phyloP scores from a whole-genome alignment of 768 basidiomycete genomes.

The Mycena haematopus region DNA sequence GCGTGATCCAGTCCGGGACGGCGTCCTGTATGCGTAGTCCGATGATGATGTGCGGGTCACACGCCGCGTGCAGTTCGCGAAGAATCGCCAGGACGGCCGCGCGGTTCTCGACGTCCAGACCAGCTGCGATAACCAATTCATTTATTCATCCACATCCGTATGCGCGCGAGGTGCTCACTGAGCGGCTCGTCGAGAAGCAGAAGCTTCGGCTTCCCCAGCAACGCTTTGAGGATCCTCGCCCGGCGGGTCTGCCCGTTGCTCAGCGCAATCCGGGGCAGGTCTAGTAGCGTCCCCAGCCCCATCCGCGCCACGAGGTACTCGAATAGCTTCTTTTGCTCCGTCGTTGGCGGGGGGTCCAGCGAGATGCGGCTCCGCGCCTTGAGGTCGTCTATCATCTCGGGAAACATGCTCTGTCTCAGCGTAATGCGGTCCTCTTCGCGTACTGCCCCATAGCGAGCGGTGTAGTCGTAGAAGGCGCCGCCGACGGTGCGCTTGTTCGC shows the following conservation, averaged over 20 bases:
- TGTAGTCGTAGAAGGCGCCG: constrained; percentile 90
- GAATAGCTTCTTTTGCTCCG: constrained; percentile 44
- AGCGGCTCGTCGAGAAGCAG: constrained; percentile 92
- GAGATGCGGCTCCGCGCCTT: constrained; percentile 32
- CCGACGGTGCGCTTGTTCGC: constrained; percentile 63
- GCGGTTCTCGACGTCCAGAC: constrained; percentile 71
- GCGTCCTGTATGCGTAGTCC: constrained; percentile 74
- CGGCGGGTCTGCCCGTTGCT: constrained; percentile 93
- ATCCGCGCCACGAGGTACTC: constrained; percentile 61
- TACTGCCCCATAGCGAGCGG: constrained; percentile 89
- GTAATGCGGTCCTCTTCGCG: constrained; percentile 85
- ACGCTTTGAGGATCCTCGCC: constrained; percentile 80
- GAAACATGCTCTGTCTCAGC: constrained; percentile 72
- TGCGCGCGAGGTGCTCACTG: constrained; percentile 52
- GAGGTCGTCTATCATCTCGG: constrained; percentile 46
- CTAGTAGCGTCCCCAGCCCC: constrained; percentile 67
- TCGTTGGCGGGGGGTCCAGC: constrained; percentile 28
- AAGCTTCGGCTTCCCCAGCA: constrained; percentile 73
- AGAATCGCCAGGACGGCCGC: constrained; percentile 62
- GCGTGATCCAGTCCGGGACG: constrained; percentile 75
- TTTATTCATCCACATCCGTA: background rate
- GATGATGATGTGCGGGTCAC: constrained; percentile 66
- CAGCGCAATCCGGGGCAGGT: constrained; percentile 83
- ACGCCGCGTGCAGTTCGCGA: constrained; percentile 53
- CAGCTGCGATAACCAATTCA: constrained; percentile 54